These are phyloP conservation scores for Edaphochlamys debaryana DNA, from an alignment of 139 green algal genomes.

Conservation along the genomic window DNA sequence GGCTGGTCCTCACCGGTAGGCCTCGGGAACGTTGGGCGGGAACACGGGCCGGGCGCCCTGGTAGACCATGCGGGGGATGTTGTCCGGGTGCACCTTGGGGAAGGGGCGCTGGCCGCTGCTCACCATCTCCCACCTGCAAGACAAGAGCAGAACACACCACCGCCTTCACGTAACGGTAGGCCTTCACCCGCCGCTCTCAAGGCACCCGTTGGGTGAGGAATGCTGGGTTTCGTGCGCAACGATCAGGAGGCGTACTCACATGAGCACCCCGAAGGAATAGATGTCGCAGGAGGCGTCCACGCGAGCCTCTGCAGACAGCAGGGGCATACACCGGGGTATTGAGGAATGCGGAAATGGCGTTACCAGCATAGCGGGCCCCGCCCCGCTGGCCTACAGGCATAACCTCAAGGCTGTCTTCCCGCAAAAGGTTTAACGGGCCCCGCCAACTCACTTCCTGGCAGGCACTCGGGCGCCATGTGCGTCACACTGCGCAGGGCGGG, in stretches of 20 bases:
- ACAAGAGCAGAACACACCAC: no score
- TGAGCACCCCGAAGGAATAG: not conserved
- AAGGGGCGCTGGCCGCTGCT: not conserved
- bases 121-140: not conserved
- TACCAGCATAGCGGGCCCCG: no score
- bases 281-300: not conserved
- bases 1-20: not conserved
- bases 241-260: no score
- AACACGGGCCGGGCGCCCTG: not conserved
- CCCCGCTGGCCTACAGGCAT: no score
- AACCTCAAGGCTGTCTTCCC: no score
- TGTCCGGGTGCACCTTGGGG: not conserved
- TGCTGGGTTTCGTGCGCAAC: no score
- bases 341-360: no score
- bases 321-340: no score
- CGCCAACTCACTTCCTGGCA: not conserved
- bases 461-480: conserved; percentile 10
- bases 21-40: not conserved
- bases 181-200: no score
- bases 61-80: conserved; percentile 7
- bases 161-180: no score
- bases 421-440: no score
- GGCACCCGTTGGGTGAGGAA: no score
- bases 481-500: not conserved
- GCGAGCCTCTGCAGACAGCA: not conserved